Evolutionary conservation across 768 basidiomycete species (phyloP).

Genomic region (Pleurotus djamor): DNA sequence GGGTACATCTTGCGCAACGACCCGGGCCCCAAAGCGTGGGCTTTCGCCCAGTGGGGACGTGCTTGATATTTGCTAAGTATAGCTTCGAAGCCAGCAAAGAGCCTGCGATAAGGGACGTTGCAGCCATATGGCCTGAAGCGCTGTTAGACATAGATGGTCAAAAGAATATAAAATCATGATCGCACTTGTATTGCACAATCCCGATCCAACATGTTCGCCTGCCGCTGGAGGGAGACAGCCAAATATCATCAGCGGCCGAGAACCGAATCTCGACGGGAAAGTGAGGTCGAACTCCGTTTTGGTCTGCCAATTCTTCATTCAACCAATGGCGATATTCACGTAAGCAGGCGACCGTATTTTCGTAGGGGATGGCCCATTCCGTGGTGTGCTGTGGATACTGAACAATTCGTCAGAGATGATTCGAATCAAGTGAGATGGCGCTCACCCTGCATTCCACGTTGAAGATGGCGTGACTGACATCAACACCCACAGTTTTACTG

Average conservation of each 20-base stretch:
- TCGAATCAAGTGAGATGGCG: neutral
- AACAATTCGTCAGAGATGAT: conserved; percentile 9
- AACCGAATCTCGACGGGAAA: conserved; percentile 94
- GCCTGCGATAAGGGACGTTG: conserved; percentile 74
- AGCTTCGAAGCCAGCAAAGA: conserved; percentile 75
- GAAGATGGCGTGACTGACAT: conserved; percentile 82
- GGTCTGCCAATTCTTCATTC: conserved; percentile 58
- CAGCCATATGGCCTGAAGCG: conserved; percentile 78
- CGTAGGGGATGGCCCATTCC: conserved; percentile 90
- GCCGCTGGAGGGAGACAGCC: conserved; percentile 87
- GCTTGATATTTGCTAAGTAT: conserved; percentile 72
- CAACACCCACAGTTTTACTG: conserved; percentile 54
- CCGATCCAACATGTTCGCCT: conserved; percentile 90
- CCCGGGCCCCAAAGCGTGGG: conserved; percentile 69
- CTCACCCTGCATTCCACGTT: conserved; percentile 92
- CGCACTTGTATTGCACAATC: conserved; percentile 95
- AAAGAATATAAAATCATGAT: conserved; percentile 4
- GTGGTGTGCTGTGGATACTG: conserved; percentile 93
- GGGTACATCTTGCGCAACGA: conserved; percentile 73
- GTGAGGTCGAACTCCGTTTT: conserved; percentile 80
- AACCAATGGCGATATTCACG: conserved; percentile 73
- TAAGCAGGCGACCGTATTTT: conserved; percentile 64
- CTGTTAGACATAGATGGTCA: neutral
- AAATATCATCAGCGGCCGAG: conserved; percentile 86
- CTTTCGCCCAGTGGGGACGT: conserved; percentile 96